A percentile compares a stretch with the other conserved stretches of the same genome.
Evolutionary conservation across 257 asterid species (phyloP).

Genomic region (Nicotiana sylvestris): DNA sequence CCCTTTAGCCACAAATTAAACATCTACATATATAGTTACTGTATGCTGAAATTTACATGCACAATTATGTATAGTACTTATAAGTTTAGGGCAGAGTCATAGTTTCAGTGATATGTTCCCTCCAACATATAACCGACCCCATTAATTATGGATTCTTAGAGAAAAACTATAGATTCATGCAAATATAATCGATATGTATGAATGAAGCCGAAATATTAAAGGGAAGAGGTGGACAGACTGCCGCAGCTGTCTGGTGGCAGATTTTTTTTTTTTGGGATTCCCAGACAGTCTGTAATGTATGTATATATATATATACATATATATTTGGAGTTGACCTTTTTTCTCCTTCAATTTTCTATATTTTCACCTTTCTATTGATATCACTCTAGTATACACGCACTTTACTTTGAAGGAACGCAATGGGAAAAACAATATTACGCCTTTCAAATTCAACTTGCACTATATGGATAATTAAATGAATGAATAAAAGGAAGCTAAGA

Average conservation of each 20-base stretch:
- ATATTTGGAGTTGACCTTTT: background rate
- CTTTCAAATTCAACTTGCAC: background rate
- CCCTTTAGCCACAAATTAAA: no score
- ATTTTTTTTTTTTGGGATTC: background rate
- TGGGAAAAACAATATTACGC: background rate
- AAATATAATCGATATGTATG: background rate
- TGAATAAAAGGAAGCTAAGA: no score
- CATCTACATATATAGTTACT: no score
- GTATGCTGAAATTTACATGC: no score
- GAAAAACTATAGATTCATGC: background rate
- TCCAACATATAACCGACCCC: conserved; percentile 24
- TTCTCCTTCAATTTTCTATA: background rate
- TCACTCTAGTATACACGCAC: background rate
- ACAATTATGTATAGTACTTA: no score
- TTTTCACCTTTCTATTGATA: background rate
- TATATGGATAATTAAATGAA: no score
- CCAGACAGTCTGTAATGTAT: background rate
- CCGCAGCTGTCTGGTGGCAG: background rate
- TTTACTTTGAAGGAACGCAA: background rate
- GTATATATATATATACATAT: background rate
- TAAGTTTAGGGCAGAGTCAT: background rate
- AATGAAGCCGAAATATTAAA: background rate
- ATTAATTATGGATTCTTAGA: background rate
- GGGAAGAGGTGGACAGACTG: background rate
- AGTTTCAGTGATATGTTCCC: conserved; percentile 21